Percentiles rank a stretch among this genome's conserved stretches.
These are phyloP conservation scores for Sclerospora graminicola DNA, from an alignment of 352 stramenopile genomes.

Conservation along the genomic window DNA sequence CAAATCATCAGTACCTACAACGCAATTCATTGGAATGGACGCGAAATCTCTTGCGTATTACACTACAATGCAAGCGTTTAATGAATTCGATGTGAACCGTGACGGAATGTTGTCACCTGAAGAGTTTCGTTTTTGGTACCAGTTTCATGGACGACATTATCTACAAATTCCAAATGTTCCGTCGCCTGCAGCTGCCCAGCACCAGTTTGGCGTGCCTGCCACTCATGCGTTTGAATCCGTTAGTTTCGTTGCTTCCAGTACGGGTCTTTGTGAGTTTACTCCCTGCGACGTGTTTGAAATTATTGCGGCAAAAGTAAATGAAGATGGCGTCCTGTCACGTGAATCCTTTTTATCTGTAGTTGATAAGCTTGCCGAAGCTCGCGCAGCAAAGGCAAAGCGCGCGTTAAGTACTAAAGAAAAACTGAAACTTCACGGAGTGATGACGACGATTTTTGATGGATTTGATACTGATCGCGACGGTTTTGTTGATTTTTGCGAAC, in stretches of 20 bases:
- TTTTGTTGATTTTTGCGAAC: conserved; percentile 79
- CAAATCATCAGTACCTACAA: conserved; percentile 23
- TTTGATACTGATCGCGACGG: conserved; percentile 75
- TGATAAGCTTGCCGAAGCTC: conserved; percentile 41
- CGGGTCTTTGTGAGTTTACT: conserved; percentile 36
- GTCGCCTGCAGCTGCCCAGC: neutral
- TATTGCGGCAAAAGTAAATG: conserved; percentile 72
- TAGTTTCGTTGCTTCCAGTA: conserved; percentile 48
- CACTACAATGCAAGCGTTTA: conserved; percentile 76
- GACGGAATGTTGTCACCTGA: conserved; percentile 66
- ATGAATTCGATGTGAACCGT: conserved; percentile 78
- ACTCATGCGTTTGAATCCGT: conserved; percentile 32
- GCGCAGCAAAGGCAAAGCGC: conserved; percentile 13
- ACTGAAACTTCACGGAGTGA: conserved; percentile 32
- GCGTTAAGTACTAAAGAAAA: conserved; percentile 21
- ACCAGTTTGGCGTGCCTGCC: neutral
- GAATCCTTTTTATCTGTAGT: conserved; percentile 63
- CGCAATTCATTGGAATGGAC: conserved; percentile 36
- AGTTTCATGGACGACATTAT: conserved; percentile 15
- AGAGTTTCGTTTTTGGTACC: conserved; percentile 81
- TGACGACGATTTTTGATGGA: conserved; percentile 59
- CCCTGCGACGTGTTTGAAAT: conserved; percentile 75
- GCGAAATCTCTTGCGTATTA: conserved; percentile 46
- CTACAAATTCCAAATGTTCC: conserved; percentile 7
- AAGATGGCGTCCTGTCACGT: conserved; percentile 63